Base-by-base conservation (phyloP, 2,329 filamentous ascomycete genomes). In the Colletotrichum tropicale region DNA sequence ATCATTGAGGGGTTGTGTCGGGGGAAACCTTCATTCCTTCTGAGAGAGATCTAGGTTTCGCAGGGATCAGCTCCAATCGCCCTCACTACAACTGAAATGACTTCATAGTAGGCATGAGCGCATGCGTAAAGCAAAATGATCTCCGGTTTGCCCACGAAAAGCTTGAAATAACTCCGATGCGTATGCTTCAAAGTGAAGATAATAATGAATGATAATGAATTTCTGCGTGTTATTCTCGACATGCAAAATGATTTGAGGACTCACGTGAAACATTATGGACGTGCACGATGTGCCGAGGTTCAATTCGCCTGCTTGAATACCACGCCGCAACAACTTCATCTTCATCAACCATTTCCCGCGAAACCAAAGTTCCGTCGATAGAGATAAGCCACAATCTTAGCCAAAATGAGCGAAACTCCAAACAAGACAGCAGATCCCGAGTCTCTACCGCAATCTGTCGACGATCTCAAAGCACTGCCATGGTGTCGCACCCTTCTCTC, bases 401-500 rank as follows among this genome's bases (percentile, higher is more conserved):
- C 28, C 26, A 61, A 26, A 8, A 75, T 73, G 73, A 36, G 4
- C 52, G 26, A 28, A 18, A 8, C 2, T 5, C 18, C 21, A 7
- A 13, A 16, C 0, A 12, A 12, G 9, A 24, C 4, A 9, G 9
- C 21, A 30, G 26, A 36, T n/a, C 8, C 28, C 6, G 28, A 62
- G 9, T 26, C 15, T 12, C n/a, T 71, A 10, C 58, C 70, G n/a
- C 70, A 66, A 26, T 70, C 62, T 4, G 16, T 52, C 21, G 58
- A n/a, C 34, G 70, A 84, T 79, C 85, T 87, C 79, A 76, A 74
- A 64, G 80, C 82, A 1, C 79, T 84, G 34, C 81, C 84, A 9
- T 86, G 85, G 85, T 85, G 83, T 60, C 79, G 81, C 38, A 66
- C 76, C 15, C 80, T 84, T 30, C 80, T 86, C 13, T 75, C 74